phyloP scores from a whole-genome alignment of 768 basidiomycete genomes.

The Leucocoprinus birnbaumii region DNA sequence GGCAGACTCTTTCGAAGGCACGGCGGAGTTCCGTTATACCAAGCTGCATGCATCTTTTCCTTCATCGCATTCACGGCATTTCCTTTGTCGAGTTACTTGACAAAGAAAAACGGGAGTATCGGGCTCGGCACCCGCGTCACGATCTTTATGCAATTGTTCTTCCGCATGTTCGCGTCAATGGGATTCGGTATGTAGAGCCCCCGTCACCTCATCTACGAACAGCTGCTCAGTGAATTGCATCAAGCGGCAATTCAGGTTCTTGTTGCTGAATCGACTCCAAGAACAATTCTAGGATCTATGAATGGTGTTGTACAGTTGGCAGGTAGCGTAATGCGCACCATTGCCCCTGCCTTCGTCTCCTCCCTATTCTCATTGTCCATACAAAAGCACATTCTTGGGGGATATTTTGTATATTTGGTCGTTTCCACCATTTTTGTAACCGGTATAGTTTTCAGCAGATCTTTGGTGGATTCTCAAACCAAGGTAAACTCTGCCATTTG shows the following conservation, averaged over 20 bases:
- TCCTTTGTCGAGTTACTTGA: constrained; percentile 31
- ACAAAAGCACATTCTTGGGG: constrained; percentile 40
- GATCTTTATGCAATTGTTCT: constrained; percentile 31
- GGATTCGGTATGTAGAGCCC: constrained; percentile 28
- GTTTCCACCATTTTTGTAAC: constrained; percentile 23
- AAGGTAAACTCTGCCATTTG: too few relatives aligned
- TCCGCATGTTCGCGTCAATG: constrained; percentile 23
- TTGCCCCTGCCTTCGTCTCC: constrained; percentile 53
- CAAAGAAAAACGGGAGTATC: constrained; percentile 28
- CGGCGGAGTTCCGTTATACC: constrained; percentile 52
- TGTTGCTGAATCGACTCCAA: constrained; percentile 38
- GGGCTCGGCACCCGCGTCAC: constrained; percentile 24
- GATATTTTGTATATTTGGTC: constrained; percentile 40
- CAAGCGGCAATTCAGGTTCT: constrained; percentile 34
- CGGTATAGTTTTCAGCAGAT: constrained; percentile 17
- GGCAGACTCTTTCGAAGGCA: constrained; percentile 46
- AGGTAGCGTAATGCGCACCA: constrained; percentile 42
- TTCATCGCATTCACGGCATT: constrained; percentile 26
- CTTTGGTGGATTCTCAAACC: too few relatives aligned
- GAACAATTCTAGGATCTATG: constrained; percentile 43
- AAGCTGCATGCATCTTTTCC: constrained; percentile 26
- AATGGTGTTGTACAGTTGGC: constrained; percentile 57
- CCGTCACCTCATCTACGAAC: neutral
- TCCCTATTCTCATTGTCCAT: constrained; percentile 56
- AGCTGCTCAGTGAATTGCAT: too few relatives aligned